A percentile compares a stretch with the other conserved stretches of the same genome.
Conservation (phyloP, 2,329 filamentous ascomycete species). For the Venturia pyrina region DNA sequence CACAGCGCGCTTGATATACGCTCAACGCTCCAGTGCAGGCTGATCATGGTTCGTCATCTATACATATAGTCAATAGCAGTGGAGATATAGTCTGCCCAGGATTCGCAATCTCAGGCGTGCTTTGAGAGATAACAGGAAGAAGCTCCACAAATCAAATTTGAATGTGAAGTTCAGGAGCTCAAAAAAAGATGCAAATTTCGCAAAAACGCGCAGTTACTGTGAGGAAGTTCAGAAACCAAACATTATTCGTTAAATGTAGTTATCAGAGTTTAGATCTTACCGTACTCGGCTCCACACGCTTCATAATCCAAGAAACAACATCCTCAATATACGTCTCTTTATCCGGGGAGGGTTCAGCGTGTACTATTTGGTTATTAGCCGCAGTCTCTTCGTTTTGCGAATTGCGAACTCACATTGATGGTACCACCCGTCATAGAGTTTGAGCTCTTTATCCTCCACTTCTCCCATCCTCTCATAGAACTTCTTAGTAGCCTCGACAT, state of each 20-base stretch:
- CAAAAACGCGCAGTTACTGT: background rate
- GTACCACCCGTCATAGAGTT: slow-evolving; percentile 65
- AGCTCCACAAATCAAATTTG: background rate
- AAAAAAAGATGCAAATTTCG: background rate
- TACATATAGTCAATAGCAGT: background rate
- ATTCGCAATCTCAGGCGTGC: background rate
- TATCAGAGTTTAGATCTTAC: slow-evolving; percentile 12
- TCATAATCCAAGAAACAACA: slow-evolving; percentile 25
- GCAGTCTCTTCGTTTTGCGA: too few species aligned
- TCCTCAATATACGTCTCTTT: slow-evolving; percentile 23
- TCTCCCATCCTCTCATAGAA: slow-evolving; percentile 22
- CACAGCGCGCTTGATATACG: background rate
- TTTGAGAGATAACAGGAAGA: background rate
- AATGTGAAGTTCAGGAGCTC: background rate
- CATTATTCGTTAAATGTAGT: background rate
- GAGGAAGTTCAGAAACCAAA: background rate
- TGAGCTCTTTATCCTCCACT: slow-evolving; percentile 59
- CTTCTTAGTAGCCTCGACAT: slow-evolving; percentile 53
- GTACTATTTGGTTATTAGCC: slow-evolving; percentile 20
- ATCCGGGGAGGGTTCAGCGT: slow-evolving; percentile 26
- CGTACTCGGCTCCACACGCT: slow-evolving; percentile 8
- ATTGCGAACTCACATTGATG: slow-evolving; percentile 49
- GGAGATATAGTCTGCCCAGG: background rate
- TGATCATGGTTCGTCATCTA: background rate
- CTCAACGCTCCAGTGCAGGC: background rate